Percentiles rank a stretch among this genome's conserved stretches.
phyloP scores from a whole-genome alignment of 306 rosid genomes.

The Lathyrus oleraceus region DNA sequence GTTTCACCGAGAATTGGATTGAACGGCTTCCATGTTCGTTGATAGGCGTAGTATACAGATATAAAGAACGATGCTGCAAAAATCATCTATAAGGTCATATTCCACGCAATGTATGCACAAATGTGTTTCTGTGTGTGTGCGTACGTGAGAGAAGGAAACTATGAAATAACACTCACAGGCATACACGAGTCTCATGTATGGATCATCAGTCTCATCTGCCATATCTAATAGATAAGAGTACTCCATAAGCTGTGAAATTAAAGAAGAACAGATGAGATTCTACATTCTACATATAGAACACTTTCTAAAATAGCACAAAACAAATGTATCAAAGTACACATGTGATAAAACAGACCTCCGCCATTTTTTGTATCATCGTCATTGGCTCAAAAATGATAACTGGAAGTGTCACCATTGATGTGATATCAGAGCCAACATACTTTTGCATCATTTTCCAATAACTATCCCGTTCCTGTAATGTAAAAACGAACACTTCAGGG shows the following conservation, averaged over 20 bases:
- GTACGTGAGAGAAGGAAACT: background rate
- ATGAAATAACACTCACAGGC: slow-evolving; percentile 59
- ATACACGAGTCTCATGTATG: slow-evolving; percentile 79
- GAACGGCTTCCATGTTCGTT: slow-evolving; percentile 98
- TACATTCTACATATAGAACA: slow-evolving; percentile 13
- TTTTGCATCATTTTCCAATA: slow-evolving; percentile 97
- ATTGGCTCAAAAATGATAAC: slow-evolving; percentile 96
- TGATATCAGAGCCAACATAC: slow-evolving; percentile 85
- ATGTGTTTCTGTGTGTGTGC: background rate
- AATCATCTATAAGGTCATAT: slow-evolving; percentile 27
- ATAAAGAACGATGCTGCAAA: slow-evolving; percentile 91
- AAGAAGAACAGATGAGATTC: slow-evolving; percentile 3
- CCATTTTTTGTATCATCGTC: slow-evolving; percentile 93
- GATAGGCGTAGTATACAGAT: slow-evolving; percentile 85
- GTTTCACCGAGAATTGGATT: slow-evolving; percentile 99
- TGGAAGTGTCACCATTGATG: slow-evolving; percentile 97
- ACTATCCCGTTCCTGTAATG: slow-evolving; percentile 78
- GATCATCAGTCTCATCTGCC: slow-evolving; percentile 93
- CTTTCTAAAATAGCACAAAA: slow-evolving; percentile 21
- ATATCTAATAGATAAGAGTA: slow-evolving; percentile 80
- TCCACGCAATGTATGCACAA: slow-evolving; percentile 25
- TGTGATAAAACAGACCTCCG: slow-evolving; percentile 66
- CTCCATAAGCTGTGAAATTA: slow-evolving; percentile 80
- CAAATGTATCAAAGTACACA: slow-evolving; percentile 12
- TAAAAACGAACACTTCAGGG: slow-evolving; percentile 23